A percentile compares a stretch with the other conserved stretches of the same genome.
Conservation (phyloP, 2,329 filamentous ascomycete species). For the Colletotrichum incanum region DNA sequence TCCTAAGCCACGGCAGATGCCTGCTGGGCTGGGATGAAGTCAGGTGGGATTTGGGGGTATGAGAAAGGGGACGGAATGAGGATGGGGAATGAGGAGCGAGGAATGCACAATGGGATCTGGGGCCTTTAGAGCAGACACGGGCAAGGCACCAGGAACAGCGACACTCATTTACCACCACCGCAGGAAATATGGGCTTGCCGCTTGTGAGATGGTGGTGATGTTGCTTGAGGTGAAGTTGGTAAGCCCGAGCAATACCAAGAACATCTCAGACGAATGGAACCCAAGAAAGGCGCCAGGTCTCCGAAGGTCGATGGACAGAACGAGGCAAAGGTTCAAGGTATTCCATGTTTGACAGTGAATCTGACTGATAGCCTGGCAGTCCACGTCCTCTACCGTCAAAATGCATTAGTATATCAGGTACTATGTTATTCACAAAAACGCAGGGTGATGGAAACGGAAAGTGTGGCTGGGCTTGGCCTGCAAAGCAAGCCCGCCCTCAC, state of each 20-base stretch:
- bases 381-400: neutral
- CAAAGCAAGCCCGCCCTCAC: neutral
- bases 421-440: neutral
- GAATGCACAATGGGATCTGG: neutral
- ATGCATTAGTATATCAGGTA: neutral
- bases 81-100: neutral
- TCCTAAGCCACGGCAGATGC: neutral
- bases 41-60: neutral
- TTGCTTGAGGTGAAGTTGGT: neutral
- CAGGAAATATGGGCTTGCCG: neutral
- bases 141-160: neutral
- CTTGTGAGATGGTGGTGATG: neutral
- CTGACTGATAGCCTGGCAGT: neutral
- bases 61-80: neutral
- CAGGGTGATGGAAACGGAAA: conserved; percentile 1
- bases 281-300: neutral
- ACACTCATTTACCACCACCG: neutral
- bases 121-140: neutral
- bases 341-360: neutral
- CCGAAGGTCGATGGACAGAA: neutral
- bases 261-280: neutral
- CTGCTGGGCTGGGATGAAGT: neutral
- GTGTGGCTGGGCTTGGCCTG: neutral
- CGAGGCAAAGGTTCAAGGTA: neutral
- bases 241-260: neutral